These are phyloP conservation scores for Ophiobolus disseminans DNA, from an alignment of 2,329 filamentous ascomycete species.

Conservation along the genomic window DNA sequence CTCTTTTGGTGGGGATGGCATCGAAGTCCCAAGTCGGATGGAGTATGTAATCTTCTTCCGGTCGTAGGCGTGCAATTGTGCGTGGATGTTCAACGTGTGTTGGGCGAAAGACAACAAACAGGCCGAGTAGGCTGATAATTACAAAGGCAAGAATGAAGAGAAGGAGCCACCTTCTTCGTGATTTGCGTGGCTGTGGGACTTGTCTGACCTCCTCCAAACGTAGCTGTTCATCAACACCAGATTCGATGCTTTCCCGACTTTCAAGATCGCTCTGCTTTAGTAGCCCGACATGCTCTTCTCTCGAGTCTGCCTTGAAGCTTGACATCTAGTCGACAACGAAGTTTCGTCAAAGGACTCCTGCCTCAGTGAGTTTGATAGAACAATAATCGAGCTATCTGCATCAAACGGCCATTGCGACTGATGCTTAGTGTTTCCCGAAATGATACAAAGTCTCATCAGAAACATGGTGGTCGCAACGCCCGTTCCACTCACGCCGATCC, in stretches of 20 bases:
- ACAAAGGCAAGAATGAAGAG: conserved; percentile 19
- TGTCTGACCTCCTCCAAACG: conserved; percentile 14
- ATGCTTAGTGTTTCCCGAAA: too few species aligned
- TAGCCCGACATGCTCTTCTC: conserved; percentile 32
- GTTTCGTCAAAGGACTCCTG: too few species aligned
- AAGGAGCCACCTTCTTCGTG: too few species aligned
- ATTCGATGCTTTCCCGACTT: conserved; percentile 7
- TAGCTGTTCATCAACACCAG: conserved; percentile 17
- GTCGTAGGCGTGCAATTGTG: conserved; percentile 19
- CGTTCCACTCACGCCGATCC: too few species aligned
- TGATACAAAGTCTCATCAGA: too few species aligned
- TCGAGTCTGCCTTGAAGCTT: conserved; percentile 3
- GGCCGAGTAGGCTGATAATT: conserved; percentile 2
- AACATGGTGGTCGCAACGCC: too few species aligned
- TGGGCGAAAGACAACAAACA: background rate
- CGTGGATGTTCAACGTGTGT: too few species aligned
- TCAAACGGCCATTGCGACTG: too few species aligned
- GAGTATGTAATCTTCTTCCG: conserved; percentile 58
- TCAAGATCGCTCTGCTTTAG: conserved; percentile 15
- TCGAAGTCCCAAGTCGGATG: conserved; percentile 63
- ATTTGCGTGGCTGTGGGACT: conserved; percentile 1
- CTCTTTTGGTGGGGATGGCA: conserved; percentile 59
- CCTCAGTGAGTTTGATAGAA: too few species aligned
- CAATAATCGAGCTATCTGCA: too few species aligned
- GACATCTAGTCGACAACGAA: too few species aligned